Base-by-base conservation (phyloP, 2,329 filamentous ascomycete species). In the Fusarium pseudonygamai region DNA sequence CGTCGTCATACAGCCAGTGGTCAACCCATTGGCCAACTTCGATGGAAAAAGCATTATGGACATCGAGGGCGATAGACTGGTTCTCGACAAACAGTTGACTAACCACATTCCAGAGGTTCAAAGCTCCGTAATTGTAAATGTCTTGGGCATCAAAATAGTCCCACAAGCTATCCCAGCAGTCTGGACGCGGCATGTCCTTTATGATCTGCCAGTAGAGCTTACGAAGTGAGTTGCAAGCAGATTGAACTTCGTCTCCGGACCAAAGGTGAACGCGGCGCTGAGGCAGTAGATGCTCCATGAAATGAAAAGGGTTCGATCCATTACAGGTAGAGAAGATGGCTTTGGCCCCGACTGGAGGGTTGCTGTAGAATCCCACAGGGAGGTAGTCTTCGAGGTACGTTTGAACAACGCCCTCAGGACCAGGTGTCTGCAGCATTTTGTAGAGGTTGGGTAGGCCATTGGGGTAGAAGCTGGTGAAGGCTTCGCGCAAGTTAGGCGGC, bases 101-200 rank as follows among this genome's bases (percentile, higher is more conserved):
- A 49, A 87, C 72, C 39, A 88, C 80, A 32, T 84, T 84, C 83
- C 83, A 86, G 18, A 88, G 78, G 68, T 89, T 89, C 67, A 83
- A 78, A 0, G 83, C 84, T 13, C 87, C 87, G 18, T 83, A 79
- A 40, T 80, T 53, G 75, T 86, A 88, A 34, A 89, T 78, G 56
- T 88, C 87, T 15, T 77, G 65, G 2, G 82, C 80, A 69, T 88
- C 87, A 53, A 86, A 89, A 71, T 85, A 88, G 5, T 77, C 73
- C 79, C 84, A 87, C 28, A 88, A 77, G 32, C 85, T 83, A 40
- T 82, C 80, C 78, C 82, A 85, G 68, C 62, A 78, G 34, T 76
- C 22, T 5, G 79, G 80, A 26, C 75, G 49, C 26, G 60, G 68
- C 78, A 85, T 82, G 2, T 40, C 39, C 65, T 78, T 80, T 78